Evolutionary conservation across 2,329 filamentous ascomycete genomes (phyloP).

Genomic region (Microdochium nivale): DNA sequence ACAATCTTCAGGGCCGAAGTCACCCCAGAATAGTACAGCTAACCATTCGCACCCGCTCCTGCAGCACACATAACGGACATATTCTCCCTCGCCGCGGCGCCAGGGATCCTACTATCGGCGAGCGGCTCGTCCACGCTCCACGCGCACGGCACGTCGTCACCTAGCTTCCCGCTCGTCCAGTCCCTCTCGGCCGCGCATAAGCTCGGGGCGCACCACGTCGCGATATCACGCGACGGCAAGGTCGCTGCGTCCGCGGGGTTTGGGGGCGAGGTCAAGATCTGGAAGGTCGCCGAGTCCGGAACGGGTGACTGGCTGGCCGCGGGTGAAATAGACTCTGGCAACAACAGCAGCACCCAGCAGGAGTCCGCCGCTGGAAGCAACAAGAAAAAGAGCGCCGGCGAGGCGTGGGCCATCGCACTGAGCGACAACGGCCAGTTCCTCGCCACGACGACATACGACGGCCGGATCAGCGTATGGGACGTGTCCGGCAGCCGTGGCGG

Average conservation of each 20-base stretch:
- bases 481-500: conserved; percentile 40
- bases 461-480: conserved; percentile 85
- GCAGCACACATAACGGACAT: conserved; percentile 83
- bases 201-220: conserved; percentile 85
- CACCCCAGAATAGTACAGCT: conserved; percentile 14
- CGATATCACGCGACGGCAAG: conserved; percentile 58
- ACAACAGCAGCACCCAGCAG: conserved; percentile 8
- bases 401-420: conserved; percentile 81
- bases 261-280: conserved; percentile 79
- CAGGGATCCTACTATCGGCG: conserved; percentile 66
- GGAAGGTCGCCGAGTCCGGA: conserved; percentile 56
- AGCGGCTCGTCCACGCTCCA: conserved; percentile 78
- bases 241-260: conserved; percentile 81
- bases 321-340: conserved; percentile 29
- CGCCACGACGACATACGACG: conserved; percentile 81
- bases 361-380: conserved; percentile 17
- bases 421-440: conserved; percentile 78
- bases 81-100: conserved; percentile 72
- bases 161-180: conserved; percentile 70
- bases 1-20: conserved; percentile 7
- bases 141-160: conserved; percentile 64
- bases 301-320: conserved; percentile 43
- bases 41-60: conserved; percentile 4
- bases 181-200: conserved; percentile 73
- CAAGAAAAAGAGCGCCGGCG: conserved; percentile 48